These are phyloP conservation scores for Cladobotryum protrusum DNA, from an alignment of 2,329 filamentous ascomycete genomes.

Conservation along the genomic window DNA sequence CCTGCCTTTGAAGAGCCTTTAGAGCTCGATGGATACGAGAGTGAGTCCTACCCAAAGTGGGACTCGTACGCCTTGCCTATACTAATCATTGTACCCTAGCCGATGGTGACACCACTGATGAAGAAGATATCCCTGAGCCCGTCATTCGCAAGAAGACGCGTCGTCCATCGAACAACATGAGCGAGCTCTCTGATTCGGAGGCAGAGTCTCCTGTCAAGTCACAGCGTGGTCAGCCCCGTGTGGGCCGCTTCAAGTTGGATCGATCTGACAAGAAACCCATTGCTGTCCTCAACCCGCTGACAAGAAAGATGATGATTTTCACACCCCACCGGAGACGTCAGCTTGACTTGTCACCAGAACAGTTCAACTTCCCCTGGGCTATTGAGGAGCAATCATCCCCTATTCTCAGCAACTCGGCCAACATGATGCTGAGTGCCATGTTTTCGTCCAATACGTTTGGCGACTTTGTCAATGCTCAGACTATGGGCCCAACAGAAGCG, in stretches of 20 bases:
- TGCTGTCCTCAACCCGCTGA: conserved; percentile 50
- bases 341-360: conserved; percentile 49
- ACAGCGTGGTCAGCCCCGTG: conserved; percentile 46
- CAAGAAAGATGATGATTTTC: conserved; percentile 59
- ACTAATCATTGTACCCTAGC: conserved; percentile 39
- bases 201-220: conserved; percentile 40
- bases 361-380: conserved; percentile 46
- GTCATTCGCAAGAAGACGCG: conserved; percentile 43
- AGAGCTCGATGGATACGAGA: conserved; percentile 53
- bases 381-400: conserved; percentile 41
- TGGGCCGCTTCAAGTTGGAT: conserved; percentile 50
- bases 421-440: conserved; percentile 74
- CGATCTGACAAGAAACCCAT: conserved; percentile 51
- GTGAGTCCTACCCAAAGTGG: conserved; percentile 39
- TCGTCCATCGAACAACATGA: conserved; percentile 30
- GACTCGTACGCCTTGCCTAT: conserved; percentile 14
- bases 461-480: conserved; percentile 55
- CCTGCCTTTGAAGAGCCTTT: conserved; percentile 28
- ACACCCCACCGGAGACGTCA: conserved; percentile 45
- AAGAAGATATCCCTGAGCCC: conserved; percentile 51
- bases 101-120: conserved; percentile 57
- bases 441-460: conserved; percentile 51
- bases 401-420: conserved; percentile 61
- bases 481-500: conserved; percentile 67
- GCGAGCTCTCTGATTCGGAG: conserved; percentile 46